These are phyloP conservation scores for Trichoderma atrobrunneum DNA, from an alignment of 2,329 filamentous ascomycete species.

Conservation along the genomic window DNA sequence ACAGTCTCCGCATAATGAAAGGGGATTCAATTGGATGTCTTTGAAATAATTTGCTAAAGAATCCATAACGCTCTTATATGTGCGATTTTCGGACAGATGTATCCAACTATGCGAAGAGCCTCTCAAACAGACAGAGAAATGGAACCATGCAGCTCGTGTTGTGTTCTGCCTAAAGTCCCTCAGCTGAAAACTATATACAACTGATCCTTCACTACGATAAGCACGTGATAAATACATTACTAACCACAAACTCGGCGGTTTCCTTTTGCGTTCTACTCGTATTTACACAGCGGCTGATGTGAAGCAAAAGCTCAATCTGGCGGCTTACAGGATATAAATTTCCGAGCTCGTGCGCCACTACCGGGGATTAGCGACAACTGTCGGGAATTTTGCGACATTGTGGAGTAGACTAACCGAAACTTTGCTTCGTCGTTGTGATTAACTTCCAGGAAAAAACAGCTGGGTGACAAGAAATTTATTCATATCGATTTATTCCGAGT, in stretches of 20 bases:
- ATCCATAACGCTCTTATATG: neutral
- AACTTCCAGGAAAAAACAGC: neutral
- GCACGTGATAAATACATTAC: neutral
- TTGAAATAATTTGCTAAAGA: neutral
- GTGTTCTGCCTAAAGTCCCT: neutral
- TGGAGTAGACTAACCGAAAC: neutral
- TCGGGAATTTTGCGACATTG: neutral
- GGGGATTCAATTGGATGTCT: neutral
- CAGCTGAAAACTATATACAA: neutral
- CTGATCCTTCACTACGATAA: neutral
- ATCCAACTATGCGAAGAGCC: neutral
- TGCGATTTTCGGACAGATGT: neutral
- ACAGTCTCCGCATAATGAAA: neutral
- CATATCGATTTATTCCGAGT: no score
- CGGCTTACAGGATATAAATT: neutral
- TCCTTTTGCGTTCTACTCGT: neutral
- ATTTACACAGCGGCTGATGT: neutral
- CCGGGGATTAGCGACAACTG: neutral
- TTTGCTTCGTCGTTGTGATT: neutral
- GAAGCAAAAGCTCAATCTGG: neutral
- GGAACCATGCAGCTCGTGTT: neutral
- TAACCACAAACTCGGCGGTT: neutral
- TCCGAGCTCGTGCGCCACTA: neutral
- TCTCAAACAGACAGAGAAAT: neutral
- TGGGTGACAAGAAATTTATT: neutral